These are phyloP conservation scores for Pseudopyrenochaeta lycopersici DNA, from an alignment of 2,329 filamentous ascomycete genomes.

Conservation along the genomic window DNA sequence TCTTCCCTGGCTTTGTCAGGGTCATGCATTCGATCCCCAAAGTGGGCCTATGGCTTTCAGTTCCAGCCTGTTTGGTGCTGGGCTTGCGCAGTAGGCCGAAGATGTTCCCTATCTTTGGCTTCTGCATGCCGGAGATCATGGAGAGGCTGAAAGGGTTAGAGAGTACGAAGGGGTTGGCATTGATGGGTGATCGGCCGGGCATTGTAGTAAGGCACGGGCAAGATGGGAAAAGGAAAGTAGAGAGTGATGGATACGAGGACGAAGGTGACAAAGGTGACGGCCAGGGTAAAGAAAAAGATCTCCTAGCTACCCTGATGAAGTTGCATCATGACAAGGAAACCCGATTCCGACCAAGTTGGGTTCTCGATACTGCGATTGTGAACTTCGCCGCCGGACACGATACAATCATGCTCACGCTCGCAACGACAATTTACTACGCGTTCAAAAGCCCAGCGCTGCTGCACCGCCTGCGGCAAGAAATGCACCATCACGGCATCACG, in stretches of 20 bases:
- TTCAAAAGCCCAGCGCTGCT: neutral
- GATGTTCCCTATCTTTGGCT: constrained; percentile 2
- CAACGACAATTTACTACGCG: constrained; percentile 2
- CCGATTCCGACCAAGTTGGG: constrained; percentile 5
- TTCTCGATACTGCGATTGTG: constrained; percentile 9
- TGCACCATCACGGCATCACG: neutral
- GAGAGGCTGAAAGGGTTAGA: constrained; percentile 1
- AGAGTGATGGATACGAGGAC: too few species aligned
- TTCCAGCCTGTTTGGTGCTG: neutral
- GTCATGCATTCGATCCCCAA: constrained; percentile 7
- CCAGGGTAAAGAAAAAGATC: constrained; percentile 4
- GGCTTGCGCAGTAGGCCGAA: neutral
- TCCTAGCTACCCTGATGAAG: constrained; percentile 11
- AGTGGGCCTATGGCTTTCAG: neutral
- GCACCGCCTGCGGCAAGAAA: neutral
- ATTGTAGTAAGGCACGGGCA: neutral
- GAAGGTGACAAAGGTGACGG: neutral
- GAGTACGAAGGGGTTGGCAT: neutral
- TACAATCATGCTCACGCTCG: constrained; percentile 7
- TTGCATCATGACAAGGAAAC: constrained; percentile 2
- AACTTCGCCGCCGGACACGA: constrained; percentile 19
- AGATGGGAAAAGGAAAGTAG: neutral
- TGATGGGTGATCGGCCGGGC: neutral
- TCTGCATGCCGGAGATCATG: neutral
- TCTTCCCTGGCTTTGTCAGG: constrained; percentile 3